These are phyloP conservation scores for Nematodospora valgi DNA, from an alignment of 805 yeast species.

Conservation along the genomic window DNA sequence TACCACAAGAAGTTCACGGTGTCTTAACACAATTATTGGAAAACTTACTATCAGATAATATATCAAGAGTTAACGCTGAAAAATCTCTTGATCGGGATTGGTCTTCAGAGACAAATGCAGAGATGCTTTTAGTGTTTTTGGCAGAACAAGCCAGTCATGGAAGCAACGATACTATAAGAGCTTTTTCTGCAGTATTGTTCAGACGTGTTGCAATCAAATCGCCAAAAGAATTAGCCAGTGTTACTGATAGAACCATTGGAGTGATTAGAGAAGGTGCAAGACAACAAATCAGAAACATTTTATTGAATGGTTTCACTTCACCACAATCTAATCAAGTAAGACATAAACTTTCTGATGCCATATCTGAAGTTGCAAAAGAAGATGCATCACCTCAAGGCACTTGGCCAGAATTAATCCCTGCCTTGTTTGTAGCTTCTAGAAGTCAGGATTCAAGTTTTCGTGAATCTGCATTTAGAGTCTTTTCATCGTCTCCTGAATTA, in stretches of 20 bases:
- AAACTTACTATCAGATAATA: constrained; percentile 73
- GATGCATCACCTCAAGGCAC: constrained; percentile 49
- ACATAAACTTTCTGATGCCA: constrained; percentile 90
- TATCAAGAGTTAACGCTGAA: constrained; percentile 76
- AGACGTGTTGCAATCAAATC: constrained; percentile 80
- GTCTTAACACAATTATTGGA: constrained; percentile 53
- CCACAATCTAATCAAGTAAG: constrained; percentile 74
- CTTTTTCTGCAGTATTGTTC: constrained; percentile 84
- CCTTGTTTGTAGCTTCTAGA: constrained; percentile 64
- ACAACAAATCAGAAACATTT: constrained; percentile 57
- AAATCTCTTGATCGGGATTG: constrained; percentile 67
- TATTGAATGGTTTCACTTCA: constrained; percentile 70
- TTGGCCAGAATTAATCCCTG: constrained; percentile 81
- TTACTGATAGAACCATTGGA: constrained; percentile 77
- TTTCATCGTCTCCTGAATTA: constrained; percentile 78
- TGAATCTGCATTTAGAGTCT: constrained; percentile 88
- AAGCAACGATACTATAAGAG: constrained; percentile 53
- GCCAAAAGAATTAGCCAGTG: constrained; percentile 62
- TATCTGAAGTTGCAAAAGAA: constrained; percentile 82
- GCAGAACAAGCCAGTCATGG: constrained; percentile 76
- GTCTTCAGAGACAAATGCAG: constrained; percentile 66
- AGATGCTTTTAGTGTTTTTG: constrained; percentile 67
- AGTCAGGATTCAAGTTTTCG: constrained; percentile 61
- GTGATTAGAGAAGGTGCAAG: constrained; percentile 57
- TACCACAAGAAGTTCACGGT: constrained; percentile 60